Percentiles rank a stretch among this genome's conserved stretches.
Evolutionary conservation across 139 green algal genomes (phyloP).

Genomic region (Marvania coccoides): DNA sequence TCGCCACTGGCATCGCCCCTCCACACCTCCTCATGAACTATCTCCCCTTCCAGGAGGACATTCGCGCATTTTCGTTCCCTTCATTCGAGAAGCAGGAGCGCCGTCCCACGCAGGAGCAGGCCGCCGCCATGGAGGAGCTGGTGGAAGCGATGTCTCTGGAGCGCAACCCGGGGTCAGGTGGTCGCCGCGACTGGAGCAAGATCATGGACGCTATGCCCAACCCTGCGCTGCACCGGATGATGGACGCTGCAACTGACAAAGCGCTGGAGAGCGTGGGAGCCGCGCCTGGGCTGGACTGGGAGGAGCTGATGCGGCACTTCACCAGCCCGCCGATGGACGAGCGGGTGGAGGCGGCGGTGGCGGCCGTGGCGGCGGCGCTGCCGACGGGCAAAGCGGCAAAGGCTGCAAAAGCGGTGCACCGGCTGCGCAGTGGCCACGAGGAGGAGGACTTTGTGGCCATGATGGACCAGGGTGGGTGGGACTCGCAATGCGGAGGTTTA

Average conservation of each 20-base stretch:
- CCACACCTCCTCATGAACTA: conserved; percentile 13
- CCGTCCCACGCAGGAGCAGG: not conserved
- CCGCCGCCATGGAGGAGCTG: not conserved
- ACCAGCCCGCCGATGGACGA: not conserved
- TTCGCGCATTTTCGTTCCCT: conserved; percentile 6
- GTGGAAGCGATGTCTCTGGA: not conserved
- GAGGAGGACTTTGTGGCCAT: not conserved
- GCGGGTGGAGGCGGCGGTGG: not conserved
- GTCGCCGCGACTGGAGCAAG: not conserved
- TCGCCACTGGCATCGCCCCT: not conserved
- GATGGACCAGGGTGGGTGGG: not conserved
- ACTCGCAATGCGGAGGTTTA: too few relatives aligned
- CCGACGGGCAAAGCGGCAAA: not conserved
- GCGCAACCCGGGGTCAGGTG: not conserved
- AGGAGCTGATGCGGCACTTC: not conserved
- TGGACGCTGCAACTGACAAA: not conserved
- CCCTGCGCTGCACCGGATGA: not conserved
- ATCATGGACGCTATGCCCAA: not conserved
- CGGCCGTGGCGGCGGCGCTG: not conserved
- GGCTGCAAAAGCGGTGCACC: not conserved
- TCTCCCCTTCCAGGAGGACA: conserved; percentile 18
- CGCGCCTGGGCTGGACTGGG: not conserved
- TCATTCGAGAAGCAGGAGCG: not conserved
- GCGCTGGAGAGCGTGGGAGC: not conserved
- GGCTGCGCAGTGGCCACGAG: not conserved